Evolutionary conservation across 176 grass and related monocot species (phyloP).

Genomic region (Oryza brachyantha): DNA sequence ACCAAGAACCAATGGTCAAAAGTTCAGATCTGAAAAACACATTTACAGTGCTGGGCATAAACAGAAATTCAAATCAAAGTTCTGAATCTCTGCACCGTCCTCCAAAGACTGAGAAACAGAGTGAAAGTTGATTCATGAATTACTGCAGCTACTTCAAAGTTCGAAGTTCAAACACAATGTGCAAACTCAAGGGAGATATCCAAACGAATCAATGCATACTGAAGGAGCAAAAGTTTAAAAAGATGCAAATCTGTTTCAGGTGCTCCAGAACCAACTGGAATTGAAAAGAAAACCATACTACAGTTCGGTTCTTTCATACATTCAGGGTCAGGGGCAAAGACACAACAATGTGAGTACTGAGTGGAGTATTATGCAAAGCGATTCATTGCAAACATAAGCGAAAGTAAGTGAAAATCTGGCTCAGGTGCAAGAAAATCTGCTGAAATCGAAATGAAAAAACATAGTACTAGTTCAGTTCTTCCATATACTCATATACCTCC

Average conservation of each 20-base stretch:
- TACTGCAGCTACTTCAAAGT: not conserved
- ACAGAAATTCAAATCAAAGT: not conserved
- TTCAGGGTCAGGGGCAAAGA: not conserved
- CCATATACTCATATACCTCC: constrained; percentile 18
- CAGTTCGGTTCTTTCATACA: not conserved
- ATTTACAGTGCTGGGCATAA: not conserved
- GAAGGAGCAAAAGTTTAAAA: too few relatives aligned
- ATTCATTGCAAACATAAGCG: not conserved
- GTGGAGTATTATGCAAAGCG: not conserved
- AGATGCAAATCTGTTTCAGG: not conserved
- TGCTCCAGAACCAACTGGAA: not conserved
- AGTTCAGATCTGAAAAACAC: constrained; percentile 3
- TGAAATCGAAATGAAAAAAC: not conserved
- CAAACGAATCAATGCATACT: too few relatives aligned
- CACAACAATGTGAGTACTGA: not conserved
- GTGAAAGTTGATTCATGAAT: not conserved
- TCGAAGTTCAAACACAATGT: not conserved
- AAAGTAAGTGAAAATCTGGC: not conserved
- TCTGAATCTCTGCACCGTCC: not conserved
- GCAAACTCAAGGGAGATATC: not conserved
- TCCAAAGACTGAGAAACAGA: not conserved
- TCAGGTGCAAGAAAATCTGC: not conserved
- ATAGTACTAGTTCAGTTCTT: not conserved
- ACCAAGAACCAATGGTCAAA: not conserved
- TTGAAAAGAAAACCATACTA: not conserved